Evolutionary conservation across 2,329 filamentous ascomycete genomes (phyloP).

Genomic region (Dryadomyces sulphureus): DNA sequence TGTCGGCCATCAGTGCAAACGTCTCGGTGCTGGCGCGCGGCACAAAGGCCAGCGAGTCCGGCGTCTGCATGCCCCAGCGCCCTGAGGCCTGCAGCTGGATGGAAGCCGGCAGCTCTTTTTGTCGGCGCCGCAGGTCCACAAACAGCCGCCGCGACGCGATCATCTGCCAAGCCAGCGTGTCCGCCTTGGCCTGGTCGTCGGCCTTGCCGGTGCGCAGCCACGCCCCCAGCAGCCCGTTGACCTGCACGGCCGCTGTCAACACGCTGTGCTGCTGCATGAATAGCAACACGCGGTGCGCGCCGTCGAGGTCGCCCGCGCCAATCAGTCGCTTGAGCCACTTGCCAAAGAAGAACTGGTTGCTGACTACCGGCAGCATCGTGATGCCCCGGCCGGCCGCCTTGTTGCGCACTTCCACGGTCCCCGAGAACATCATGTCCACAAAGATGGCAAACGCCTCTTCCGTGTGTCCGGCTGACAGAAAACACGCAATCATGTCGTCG

Average conservation of each 20-base stretch:
- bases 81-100: constrained; percentile 13
- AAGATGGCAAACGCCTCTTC: constrained; percentile 62
- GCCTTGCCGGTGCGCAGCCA: constrained; percentile 52
- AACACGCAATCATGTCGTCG: constrained; percentile 55
- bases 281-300: constrained; percentile 56
- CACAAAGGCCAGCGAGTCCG: constrained; percentile 17
- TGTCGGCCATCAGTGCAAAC: constrained; percentile 58
- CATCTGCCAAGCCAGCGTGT: constrained; percentile 62
- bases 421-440: constrained; percentile 74
- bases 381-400: constrained; percentile 14
- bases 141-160: constrained; percentile 51
- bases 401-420: constrained; percentile 28
- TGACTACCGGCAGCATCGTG: constrained; percentile 31
- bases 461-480: constrained; percentile 50
- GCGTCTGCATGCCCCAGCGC: constrained; percentile 2
- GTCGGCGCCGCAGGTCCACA: constrained; percentile 32
- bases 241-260: constrained; percentile 54
- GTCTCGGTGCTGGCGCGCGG: constrained; percentile 61
- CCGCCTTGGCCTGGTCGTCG: constrained; percentile 43
- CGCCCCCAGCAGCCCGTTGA: constrained; percentile 70
- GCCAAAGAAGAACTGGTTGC: constrained; percentile 70
- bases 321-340: constrained; percentile 83
- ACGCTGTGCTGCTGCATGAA: constrained; percentile 60
- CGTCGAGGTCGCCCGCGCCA: constrained; percentile 53
- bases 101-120: constrained; percentile 12